phyloP scores from a whole-genome alignment of 768 basidiomycete species.

The Leccinum subgranulosum region DNA sequence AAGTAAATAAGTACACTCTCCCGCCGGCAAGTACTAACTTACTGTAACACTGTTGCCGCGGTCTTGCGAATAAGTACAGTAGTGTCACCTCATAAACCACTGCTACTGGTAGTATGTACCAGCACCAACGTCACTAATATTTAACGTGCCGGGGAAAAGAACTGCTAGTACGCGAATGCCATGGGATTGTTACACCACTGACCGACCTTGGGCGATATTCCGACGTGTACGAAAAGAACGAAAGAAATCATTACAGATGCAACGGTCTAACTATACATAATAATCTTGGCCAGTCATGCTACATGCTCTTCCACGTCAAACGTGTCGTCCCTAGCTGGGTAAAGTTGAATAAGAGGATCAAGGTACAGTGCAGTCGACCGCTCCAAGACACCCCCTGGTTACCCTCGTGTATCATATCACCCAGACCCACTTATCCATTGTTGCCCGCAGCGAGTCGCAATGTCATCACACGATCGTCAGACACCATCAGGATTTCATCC shows the following conservation, averaged over 20 bases:
- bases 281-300: background rate
- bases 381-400: background rate
- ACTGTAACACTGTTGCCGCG: no score
- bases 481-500: conserved; percentile 87
- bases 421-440: conserved; percentile 10
- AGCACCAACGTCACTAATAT: background rate
- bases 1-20: background rate
- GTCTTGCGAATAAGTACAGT: no score
- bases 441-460: conserved; percentile 48
- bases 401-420: background rate
- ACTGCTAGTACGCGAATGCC: background rate
- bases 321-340: conserved; percentile 10
- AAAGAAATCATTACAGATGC: conserved; percentile 29
- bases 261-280: conserved; percentile 26
- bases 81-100: background rate
- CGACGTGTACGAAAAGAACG: conserved; percentile 4
- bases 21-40: background rate
- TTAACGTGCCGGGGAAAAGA: background rate
- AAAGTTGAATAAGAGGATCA: conserved; percentile 11
- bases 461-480: conserved; percentile 81
- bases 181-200: background rate
- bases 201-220: background rate
- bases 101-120: background rate
- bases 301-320: conserved; percentile 4
- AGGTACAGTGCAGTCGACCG: conserved; percentile 4